These are phyloP conservation scores for Carex cristatella DNA, from an alignment of 176 grass and related monocot genomes.

Conservation along the genomic window DNA sequence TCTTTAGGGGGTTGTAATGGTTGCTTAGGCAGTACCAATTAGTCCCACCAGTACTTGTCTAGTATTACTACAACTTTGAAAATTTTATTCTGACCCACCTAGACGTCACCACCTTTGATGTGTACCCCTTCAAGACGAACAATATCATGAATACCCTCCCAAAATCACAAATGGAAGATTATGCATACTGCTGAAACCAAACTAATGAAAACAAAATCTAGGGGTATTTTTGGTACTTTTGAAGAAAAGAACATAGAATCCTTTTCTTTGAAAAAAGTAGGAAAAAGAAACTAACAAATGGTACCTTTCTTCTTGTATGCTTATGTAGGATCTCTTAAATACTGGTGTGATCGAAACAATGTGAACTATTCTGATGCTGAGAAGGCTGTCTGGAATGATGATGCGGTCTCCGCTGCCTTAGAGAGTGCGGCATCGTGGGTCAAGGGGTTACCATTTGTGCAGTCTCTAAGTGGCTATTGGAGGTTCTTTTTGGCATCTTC, in stretches of 20 bases:
- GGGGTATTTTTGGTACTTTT: neutral
- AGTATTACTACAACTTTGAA: neutral
- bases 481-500: slow-evolving; percentile 66
- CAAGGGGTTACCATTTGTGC: slow-evolving; percentile 60
- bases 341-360: slow-evolving; percentile 80
- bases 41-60: neutral
- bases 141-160: neutral
- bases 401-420: slow-evolving; percentile 44
- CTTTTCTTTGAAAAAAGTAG: neutral
- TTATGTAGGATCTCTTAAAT: slow-evolving; percentile 61
- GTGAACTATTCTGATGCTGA: slow-evolving; percentile 52
- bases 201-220: neutral
- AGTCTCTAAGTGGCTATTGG: slow-evolving; percentile 80
- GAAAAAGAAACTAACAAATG: neutral
- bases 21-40: neutral
- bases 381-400: slow-evolving; percentile 66
- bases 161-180: neutral
- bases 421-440: slow-evolving; percentile 68
- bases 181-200: neutral
- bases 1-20: neutral
- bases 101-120: neutral
- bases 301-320: neutral
- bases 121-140: neutral
- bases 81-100: neutral
- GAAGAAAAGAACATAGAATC: neutral